phyloP scores from a whole-genome alignment of 2,329 filamentous ascomycete species.

The Monosporascus sp. region DNA sequence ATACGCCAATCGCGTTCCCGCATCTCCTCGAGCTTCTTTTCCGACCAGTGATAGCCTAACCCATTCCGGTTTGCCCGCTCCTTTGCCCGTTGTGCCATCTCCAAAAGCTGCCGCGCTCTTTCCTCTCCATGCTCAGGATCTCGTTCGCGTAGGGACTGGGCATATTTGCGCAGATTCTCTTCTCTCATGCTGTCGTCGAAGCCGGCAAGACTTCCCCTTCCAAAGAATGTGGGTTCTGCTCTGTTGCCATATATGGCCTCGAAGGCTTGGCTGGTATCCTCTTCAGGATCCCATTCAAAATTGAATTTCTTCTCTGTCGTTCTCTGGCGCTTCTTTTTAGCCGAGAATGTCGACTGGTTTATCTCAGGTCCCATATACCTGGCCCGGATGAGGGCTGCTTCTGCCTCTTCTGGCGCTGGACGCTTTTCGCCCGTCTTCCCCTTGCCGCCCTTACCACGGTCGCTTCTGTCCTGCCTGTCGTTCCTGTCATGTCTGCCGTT shows the following conservation, averaged over 20 bases:
- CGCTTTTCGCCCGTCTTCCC: conserved; percentile 21
- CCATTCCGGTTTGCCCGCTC: conserved; percentile 69
- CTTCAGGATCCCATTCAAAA: conserved; percentile 93
- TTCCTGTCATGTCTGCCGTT: conserved; percentile 34
- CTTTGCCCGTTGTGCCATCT: conserved; percentile 74
- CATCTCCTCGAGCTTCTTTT: conserved; percentile 91
- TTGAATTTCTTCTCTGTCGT: conserved; percentile 98
- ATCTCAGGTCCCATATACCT: conserved; percentile 89
- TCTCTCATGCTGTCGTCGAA: conserved; percentile 51
- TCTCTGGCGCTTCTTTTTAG: conserved; percentile 89
- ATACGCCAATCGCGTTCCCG: conserved; percentile 97
- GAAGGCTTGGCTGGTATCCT: conserved; percentile 81
- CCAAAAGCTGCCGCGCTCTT: conserved; percentile 73
- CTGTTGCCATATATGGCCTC: conserved; percentile 73
- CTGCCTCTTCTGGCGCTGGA: conserved; percentile 50
- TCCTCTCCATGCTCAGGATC: conserved; percentile 71
- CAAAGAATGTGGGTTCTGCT: conserved; percentile 59
- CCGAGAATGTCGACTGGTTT: conserved; percentile 79
- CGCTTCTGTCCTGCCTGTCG: conserved; percentile 31
- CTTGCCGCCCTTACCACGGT: conserved; percentile 33
- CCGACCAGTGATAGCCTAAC: conserved; percentile 90
- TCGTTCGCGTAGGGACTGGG: conserved; percentile 65
- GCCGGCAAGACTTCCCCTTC: conserved; percentile 38
- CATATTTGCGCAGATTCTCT: conserved; percentile 49
- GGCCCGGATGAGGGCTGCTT: conserved; percentile 68